phyloP scores from a whole-genome alignment of 176 grass and related monocot species.

The Puya raimondii region DNA sequence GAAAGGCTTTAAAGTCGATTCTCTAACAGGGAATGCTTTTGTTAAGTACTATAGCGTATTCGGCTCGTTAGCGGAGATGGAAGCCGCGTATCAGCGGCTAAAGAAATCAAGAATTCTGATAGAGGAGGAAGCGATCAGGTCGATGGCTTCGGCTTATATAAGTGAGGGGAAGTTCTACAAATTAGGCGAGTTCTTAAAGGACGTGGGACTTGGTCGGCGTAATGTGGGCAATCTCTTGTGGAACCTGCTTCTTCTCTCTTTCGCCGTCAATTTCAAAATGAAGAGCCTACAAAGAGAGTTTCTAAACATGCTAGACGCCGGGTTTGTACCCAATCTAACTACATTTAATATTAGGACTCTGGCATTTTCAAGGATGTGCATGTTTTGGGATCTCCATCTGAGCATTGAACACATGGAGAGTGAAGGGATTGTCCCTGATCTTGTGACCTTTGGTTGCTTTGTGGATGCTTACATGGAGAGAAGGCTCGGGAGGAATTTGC shows the following conservation, averaged over 20 bases:
- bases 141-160: conserved; percentile 61
- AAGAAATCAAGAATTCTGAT: conserved; percentile 51
- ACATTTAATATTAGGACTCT: conserved; percentile 73
- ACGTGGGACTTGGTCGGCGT: conserved; percentile 44
- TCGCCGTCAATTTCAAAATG: conserved; percentile 92
- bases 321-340: conserved; percentile 54
- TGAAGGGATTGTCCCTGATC: conserved; percentile 51
- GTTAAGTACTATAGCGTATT: conserved; percentile 50
- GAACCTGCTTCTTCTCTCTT: conserved; percentile 83
- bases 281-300: conserved; percentile 87
- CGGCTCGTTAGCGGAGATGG: conserved; percentile 67
- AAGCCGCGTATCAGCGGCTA: conserved; percentile 48
- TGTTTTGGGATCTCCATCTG: conserved; percentile 97
- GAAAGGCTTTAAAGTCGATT: conserved; percentile 41
- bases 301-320: conserved; percentile 65
- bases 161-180: conserved; percentile 49
- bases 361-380: conserved; percentile 81
- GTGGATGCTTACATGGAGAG: conserved; percentile 72
- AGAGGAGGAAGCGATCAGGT: conserved; percentile 35
- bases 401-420: conserved; percentile 68
- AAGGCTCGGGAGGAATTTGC: conserved; percentile 59
- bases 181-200: conserved; percentile 53
- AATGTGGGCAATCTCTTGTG: conserved; percentile 63
- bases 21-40: conserved; percentile 56
- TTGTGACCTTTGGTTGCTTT: conserved; percentile 75